Evolutionary conservation across 805 yeast species (phyloP).

Genomic region (Candida ficus): DNA sequence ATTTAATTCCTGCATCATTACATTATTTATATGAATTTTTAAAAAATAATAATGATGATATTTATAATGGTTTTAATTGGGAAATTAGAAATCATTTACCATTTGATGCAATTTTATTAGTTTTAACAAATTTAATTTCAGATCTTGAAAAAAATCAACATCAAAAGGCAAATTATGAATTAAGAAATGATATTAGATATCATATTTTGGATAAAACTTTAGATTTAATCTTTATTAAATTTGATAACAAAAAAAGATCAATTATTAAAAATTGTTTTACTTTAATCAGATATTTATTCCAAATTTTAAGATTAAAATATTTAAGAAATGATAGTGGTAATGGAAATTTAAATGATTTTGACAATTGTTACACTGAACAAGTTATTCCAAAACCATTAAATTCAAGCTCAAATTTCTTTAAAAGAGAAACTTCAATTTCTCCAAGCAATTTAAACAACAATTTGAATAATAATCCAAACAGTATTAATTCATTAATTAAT

Average conservation of each 20-base stretch:
- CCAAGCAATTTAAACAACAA: background rate
- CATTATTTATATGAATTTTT: slow-evolving; percentile 53
- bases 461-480: background rate
- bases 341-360: slow-evolving; percentile 19
- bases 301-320: slow-evolving; percentile 26
- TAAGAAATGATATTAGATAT: slow-evolving; percentile 31
- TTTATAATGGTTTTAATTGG: slow-evolving; percentile 55
- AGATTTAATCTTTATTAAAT: slow-evolving; percentile 28
- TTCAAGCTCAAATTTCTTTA: slow-evolving; percentile 13
- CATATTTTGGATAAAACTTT: slow-evolving; percentile 27
- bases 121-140: slow-evolving; percentile 47
- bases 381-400: slow-evolving; percentile 24
- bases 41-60: slow-evolving; percentile 40
- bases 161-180: slow-evolving; percentile 21
- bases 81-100: slow-evolving; percentile 57
- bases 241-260: slow-evolving; percentile 29
- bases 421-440: slow-evolving; percentile 8
- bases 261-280: slow-evolving; percentile 30
- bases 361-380: slow-evolving; percentile 22
- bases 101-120: slow-evolving; percentile 48
- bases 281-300: slow-evolving; percentile 28
- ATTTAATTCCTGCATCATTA: slow-evolving; percentile 50
- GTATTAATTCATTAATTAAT: slow-evolving; percentile 5
- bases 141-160: slow-evolving; percentile 36
- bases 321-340: slow-evolving; percentile 19